Base-by-base conservation (phyloP, 2,329 filamentous ascomycete genomes). In the Colletotrichum euphorbiae region DNA sequence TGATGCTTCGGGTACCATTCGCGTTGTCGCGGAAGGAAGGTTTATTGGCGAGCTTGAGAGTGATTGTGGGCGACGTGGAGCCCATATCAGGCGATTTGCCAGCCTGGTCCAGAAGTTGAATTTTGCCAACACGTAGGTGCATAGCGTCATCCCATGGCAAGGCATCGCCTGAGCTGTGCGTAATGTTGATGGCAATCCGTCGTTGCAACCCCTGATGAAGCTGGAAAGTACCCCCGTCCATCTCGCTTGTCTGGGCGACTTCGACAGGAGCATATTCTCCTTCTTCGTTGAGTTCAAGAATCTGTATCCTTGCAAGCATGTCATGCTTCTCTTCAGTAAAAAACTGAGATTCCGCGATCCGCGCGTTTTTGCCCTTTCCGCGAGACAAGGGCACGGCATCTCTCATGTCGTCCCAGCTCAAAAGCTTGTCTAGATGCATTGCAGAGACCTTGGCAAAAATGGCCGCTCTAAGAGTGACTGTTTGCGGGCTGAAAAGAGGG, bases 331-430 rank as follows among this genome's bases (percentile, higher is more conserved):
- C 96, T 77, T 98, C 93, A 0, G 91, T 93, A 74, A 91, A 97
- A 76, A 97, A 99, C 72, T 99, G 94, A 0, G 92, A 91, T 78
- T 99, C 96, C 12, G 93, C 90, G 71, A 99, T 90, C 11, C 96
- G 87, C 13, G 70, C 68, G 19, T 69, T 69, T 24, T 92, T 86
- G 46, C 83, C 86, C 69, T 85, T 87, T 46, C 83, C 82, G 62
- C 86, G 85, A 17, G 87, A 86, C 70, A 87, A 86, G 3, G 86
- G 85, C 56, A 90, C 84, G 17, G 88, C 87, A 78, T 99, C 95
- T 67, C 95, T 90, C 90, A 99, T 98, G 74, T 98, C 96, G 77
- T 99, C 96, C 96, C 96, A 99, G 80, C 96, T 99, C 12, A 98
- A 87, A 57, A 99, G 85, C 81, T 97, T 98, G 79, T 99, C 96